phyloP scores from a whole-genome alignment of 257 asterid species.

The Nicotiana obtusifolia region DNA sequence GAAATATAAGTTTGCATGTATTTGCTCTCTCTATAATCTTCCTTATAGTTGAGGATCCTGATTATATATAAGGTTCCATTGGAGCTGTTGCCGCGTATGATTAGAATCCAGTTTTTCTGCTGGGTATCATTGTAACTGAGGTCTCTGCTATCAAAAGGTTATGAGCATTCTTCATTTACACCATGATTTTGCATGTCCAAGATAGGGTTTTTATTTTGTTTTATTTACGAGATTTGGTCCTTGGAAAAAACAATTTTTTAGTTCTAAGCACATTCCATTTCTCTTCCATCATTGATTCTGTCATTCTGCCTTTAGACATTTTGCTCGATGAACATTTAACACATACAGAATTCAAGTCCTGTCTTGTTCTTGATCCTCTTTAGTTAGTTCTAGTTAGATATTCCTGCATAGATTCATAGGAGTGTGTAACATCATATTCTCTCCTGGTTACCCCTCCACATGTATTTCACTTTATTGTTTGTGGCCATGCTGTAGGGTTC shows the following conservation, averaged over 20 bases:
- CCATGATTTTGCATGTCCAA: background rate
- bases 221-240: conserved; percentile 4
- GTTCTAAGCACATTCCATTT: background rate
- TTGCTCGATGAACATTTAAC: background rate
- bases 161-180: background rate
- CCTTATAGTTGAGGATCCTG: background rate
- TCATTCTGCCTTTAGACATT: background rate
- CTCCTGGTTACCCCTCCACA: background rate
- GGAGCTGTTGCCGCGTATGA: background rate
- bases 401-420: background rate
- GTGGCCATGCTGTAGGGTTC: background rate
- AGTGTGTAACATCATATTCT: background rate
- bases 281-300: background rate
- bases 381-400: background rate
- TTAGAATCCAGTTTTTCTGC: background rate
- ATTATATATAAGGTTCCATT: background rate
- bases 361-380: background rate
- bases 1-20: background rate
- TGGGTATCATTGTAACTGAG: background rate
- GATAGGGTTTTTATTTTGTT: background rate
- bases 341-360: background rate
- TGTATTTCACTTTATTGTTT: background rate
- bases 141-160: background rate
- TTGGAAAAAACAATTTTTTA: background rate
- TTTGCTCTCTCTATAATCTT: background rate